phyloP scores from a whole-genome alignment of 1,284 basidiomycete species.

The Cystobasidiaceae sp. region DNA sequence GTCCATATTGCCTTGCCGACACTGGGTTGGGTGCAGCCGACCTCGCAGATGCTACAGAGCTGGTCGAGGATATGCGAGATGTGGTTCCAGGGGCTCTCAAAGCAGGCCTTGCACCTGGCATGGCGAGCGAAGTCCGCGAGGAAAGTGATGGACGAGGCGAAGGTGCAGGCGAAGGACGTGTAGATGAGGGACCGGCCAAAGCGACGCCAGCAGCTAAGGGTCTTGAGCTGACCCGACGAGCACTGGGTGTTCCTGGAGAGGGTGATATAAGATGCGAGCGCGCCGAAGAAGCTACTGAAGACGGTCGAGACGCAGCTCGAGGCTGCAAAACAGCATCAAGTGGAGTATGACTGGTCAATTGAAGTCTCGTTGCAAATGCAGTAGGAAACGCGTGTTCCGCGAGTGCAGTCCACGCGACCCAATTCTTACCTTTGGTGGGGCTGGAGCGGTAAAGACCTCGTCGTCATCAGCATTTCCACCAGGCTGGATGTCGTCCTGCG shows the following conservation, averaged over 20 bases:
- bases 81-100: no score
- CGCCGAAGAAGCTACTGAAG: constrained; percentile 1
- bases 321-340: not conserved
- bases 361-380: not conserved
- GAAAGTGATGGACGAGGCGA: not conserved
- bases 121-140: not conserved
- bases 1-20: no score
- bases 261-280: constrained; percentile 8
- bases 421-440: constrained; percentile 17
- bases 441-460: constrained; percentile 19
- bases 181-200: not conserved
- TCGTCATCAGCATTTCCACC: not conserved
- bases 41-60: constrained; percentile 30
- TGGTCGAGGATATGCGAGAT: constrained; percentile 35
- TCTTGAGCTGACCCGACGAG: not conserved
- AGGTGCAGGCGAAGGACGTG: no score
- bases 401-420: not conserved
- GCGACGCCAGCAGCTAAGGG: not conserved
- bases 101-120: constrained; percentile 13
- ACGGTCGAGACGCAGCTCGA: constrained; percentile 5
- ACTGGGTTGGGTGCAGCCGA: not conserved
- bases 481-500: constrained; percentile 37
- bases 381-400: no score
- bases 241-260: not conserved
- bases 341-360: not conserved